Evolutionary conservation across 2,329 filamentous ascomycete species (phyloP).

Genomic region (Colletotrichum tamarilloi): DNA sequence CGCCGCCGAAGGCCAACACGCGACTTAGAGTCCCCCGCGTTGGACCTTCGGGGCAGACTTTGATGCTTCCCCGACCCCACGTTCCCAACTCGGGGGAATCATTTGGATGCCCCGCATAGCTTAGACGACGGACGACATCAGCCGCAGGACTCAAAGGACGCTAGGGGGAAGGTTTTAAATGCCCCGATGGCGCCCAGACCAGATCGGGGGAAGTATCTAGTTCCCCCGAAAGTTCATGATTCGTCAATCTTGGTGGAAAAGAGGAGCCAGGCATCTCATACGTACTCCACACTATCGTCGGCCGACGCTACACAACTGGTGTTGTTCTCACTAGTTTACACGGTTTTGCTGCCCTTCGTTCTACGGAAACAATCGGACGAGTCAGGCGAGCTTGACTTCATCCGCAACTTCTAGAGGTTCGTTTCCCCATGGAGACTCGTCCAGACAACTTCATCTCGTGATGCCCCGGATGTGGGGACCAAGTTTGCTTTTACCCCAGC

Average conservation of each 20-base stretch:
- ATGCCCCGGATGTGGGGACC: constrained; percentile 19
- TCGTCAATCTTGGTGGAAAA: constrained; percentile 2
- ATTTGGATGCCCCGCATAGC: neutral
- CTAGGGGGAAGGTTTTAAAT: constrained; percentile 35
- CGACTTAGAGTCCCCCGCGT: neutral
- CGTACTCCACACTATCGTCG: constrained; percentile 1
- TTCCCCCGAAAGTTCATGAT: constrained; percentile 39
- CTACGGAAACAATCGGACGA: constrained; percentile 7
- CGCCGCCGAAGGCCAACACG: neutral
- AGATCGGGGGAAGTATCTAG: constrained; percentile 36
- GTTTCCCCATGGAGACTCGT: constrained; percentile 19
- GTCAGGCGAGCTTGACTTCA: constrained; percentile 8
- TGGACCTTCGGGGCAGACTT: constrained; percentile 17
- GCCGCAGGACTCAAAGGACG: constrained; percentile 38
- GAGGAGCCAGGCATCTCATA: neutral
- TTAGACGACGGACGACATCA: neutral
- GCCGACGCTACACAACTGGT: constrained; percentile 19
- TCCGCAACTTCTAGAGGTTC: neutral
- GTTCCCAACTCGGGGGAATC: neutral
- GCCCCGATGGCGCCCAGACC: constrained; percentile 20
- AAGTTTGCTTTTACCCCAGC: constrained; percentile 17
- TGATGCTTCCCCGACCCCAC: constrained; percentile 22
- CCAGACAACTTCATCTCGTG: constrained; percentile 2
- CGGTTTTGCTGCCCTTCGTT: neutral
- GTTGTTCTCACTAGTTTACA: neutral